Conservation (phyloP, 2,329 filamentous ascomycete species). For the Amphichorda felina region DNA sequence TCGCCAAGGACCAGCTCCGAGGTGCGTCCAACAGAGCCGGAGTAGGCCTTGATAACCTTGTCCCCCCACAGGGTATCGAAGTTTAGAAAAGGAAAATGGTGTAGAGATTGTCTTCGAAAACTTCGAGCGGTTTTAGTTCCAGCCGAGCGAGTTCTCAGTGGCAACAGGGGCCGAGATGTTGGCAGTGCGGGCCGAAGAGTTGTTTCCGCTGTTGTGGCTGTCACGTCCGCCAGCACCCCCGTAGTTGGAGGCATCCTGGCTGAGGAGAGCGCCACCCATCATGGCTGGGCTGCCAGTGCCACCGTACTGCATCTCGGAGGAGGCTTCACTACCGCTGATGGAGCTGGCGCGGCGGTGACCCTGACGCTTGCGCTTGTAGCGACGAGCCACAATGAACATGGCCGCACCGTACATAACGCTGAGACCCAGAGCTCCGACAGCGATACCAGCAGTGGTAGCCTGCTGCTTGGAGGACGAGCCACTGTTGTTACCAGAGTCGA, state of each 20-base stretch:
- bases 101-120: conserved; percentile 2
- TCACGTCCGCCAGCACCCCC: conserved; percentile 38
- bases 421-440: conserved; percentile 63
- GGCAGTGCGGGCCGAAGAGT: conserved; percentile 42
- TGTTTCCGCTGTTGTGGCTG: conserved; percentile 52
- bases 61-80: conserved; percentile 5
- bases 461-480: conserved; percentile 46
- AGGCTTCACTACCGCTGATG: conserved; percentile 35
- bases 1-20: neutral
- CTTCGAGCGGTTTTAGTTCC: conserved; percentile 54
- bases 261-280: conserved; percentile 58
- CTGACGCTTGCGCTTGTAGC: conserved; percentile 79
- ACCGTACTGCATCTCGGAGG: conserved; percentile 41
- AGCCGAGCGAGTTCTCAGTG: conserved; percentile 88
- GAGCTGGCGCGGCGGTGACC: conserved; percentile 69
- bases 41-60: neutral
- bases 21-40: too few species aligned
- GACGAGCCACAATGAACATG: conserved; percentile 86
- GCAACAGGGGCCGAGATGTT: conserved; percentile 84
- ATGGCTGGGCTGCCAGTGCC: conserved; percentile 42
- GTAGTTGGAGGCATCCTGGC: conserved; percentile 43
- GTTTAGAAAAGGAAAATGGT: conserved; percentile 4
- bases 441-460: conserved; percentile 57
- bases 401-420: conserved; percentile 83
- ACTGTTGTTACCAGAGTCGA: conserved; percentile 27